phyloP scores from a whole-genome alignment of 2,329 filamentous ascomycete genomes.

The Colletotrichum nymphaeae region DNA sequence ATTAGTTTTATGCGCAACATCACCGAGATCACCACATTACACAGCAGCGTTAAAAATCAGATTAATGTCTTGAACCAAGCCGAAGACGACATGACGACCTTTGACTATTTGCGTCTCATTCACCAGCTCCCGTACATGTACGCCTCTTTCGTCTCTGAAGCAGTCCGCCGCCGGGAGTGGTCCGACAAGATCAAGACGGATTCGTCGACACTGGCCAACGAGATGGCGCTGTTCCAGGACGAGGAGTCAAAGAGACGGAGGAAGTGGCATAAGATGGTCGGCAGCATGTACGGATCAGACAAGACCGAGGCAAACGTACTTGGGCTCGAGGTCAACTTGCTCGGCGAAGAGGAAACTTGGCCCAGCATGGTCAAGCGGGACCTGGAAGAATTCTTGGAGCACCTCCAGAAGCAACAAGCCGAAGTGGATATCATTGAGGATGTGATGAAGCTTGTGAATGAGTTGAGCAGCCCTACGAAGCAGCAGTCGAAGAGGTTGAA shows the following conservation, averaged over 20 bases:
- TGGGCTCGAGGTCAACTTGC: conserved; percentile 86
- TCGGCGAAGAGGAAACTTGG: conserved; percentile 84
- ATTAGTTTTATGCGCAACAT: conserved; percentile 85
- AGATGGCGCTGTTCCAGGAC: conserved; percentile 91
- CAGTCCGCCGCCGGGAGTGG: conserved; percentile 89
- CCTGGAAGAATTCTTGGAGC: conserved; percentile 77
- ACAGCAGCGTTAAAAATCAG: conserved; percentile 77
- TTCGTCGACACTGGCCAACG: conserved; percentile 88
- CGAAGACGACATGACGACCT: conserved; percentile 81
- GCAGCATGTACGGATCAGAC: conserved; percentile 77
- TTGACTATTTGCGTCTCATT: conserved; percentile 83
- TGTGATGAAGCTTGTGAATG: conserved; percentile 79
- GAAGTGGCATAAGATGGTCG: conserved; percentile 90
- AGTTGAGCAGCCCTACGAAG: conserved; percentile 84
- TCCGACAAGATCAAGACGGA: conserved; percentile 89
- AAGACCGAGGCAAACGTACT: conserved; percentile 75
- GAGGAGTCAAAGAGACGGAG: conserved; percentile 90
- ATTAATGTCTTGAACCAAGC: conserved; percentile 78
- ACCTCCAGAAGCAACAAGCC: conserved; percentile 72
- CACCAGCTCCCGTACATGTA: conserved; percentile 90
- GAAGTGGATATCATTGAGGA: conserved; percentile 77
- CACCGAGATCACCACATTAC: conserved; percentile 80
- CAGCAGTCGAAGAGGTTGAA: conserved; percentile 89
- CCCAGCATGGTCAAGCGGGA: conserved; percentile 81
- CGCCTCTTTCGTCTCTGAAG: conserved; percentile 87